Evolutionary conservation across 148 eudicot species (phyloP), one percentile per base, ranked within the genome.

Genomic region (Limonium bicolor): DNA sequence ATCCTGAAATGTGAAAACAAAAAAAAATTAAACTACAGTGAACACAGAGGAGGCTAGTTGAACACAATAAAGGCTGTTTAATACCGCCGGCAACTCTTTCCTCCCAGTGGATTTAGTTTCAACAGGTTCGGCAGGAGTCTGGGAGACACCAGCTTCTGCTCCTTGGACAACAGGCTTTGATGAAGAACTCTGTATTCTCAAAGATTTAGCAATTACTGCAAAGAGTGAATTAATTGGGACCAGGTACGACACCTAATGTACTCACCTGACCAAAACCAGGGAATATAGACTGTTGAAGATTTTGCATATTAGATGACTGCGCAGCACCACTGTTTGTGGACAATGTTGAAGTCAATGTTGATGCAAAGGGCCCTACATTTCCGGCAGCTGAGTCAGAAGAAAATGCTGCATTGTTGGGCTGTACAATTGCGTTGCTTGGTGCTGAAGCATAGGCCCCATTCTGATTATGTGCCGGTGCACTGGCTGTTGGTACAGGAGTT

Each of bases 31-130:
- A 18, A 4, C 23, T 18, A 34, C 15, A 11, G 12, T 15, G 8
- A 12, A 7, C 17, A 34, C 13, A 5, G 8, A 19, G 4, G 19
- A 14, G 11, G 27, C 21, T 6, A 36, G 24, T 18, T 6, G 36
- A 30, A 43, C 31, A 43, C 25, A 53, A 5, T 41, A 52, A 27
- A 59, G 41, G 45, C 24, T 21, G 33, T 41, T 15, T 24, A 41
- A 36, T 53, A 84, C 94, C 82, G 56, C 72, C 2, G 97, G 97
- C 51, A 90, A 58, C 58, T 65, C 97, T 53, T 56, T 66, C 51
- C 83, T 81, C 31, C 73, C 82, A 37, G 43, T 55, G 37, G 70
- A 48, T 58, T 60, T 63, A 60, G 35, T 71, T 50, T 79, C 78
- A 3, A 22, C 31, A 39, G 65, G 48, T 34, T 59, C 61, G 27